Evolutionary conservation across 495 filamentous ascomycete species (phyloP).

Genomic region (Viridothelium virens): DNA sequence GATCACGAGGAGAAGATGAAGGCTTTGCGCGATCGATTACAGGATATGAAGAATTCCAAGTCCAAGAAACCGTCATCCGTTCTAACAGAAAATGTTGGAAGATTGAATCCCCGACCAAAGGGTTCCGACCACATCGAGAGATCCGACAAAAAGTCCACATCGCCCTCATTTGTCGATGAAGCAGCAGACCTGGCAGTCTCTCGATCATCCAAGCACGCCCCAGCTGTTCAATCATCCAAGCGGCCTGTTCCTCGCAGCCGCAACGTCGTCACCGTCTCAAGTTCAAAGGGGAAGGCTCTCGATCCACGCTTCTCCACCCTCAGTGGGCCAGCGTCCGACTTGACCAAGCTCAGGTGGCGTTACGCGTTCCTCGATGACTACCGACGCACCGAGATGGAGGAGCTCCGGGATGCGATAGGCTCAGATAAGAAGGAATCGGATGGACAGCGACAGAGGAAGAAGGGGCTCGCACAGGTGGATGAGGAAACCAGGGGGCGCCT

Average conservation of each 20-base stretch:
- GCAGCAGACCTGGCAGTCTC: slow-evolving; percentile 17
- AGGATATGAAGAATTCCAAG: slow-evolving; percentile 27
- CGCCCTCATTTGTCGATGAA: slow-evolving; percentile 20
- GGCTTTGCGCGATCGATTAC: slow-evolving; percentile 27
- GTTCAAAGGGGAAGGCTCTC: slow-evolving; percentile 47
- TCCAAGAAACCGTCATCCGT: background rate
- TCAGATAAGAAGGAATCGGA: slow-evolving; percentile 42
- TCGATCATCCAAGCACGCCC: slow-evolving; percentile 82
- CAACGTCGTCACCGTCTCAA: slow-evolving; percentile 49
- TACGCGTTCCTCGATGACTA: slow-evolving; percentile 88
- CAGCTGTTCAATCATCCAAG: slow-evolving; percentile 70
- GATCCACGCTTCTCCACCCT: slow-evolving; percentile 81
- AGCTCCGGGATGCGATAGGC: slow-evolving; percentile 42
- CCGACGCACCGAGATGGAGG: slow-evolving; percentile 64
- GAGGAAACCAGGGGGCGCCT: background rate
- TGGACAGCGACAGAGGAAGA: slow-evolving; percentile 52
- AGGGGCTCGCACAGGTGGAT: background rate
- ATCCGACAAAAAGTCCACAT: slow-evolving; percentile 33
- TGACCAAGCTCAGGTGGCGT: slow-evolving; percentile 40
- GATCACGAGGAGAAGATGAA: slow-evolving; percentile 33
- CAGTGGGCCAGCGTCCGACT: slow-evolving; percentile 44
- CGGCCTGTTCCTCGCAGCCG: slow-evolving; percentile 72
- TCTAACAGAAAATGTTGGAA: background rate
- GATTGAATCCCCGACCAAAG: too few species aligned
- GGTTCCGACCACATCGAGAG: slow-evolving; percentile 10